Conservation (phyloP, 495 filamentous ascomycete genomes). For the Tuber melanosporum region DNA sequence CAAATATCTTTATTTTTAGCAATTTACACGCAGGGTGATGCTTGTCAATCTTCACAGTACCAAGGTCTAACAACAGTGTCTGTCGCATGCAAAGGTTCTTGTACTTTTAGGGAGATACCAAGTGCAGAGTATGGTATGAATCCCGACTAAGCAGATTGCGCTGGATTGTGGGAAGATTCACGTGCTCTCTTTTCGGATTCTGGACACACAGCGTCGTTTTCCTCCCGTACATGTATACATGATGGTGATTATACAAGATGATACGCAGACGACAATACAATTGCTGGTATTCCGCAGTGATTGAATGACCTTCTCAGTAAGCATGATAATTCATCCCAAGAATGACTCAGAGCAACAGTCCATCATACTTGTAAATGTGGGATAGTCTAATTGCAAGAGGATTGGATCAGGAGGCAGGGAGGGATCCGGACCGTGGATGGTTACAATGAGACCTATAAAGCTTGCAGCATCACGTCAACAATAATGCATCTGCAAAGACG, state of each 20-base stretch:
- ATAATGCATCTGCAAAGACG: not conserved
- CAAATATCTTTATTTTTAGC: not conserved
- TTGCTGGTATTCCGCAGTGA: not conserved
- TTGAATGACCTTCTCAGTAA: not conserved
- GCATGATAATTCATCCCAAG: not conserved
- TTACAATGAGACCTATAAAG: not conserved
- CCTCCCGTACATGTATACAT: too few species aligned
- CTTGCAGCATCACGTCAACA: not conserved
- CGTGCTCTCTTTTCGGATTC: too few species aligned
- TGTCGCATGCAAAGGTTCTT: not conserved
- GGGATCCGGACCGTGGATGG: not conserved
- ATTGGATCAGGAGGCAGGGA: not conserved
- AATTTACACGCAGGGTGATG: not conserved
- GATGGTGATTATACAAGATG: not conserved
- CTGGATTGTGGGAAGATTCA: too few species aligned
- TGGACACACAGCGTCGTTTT: too few species aligned
- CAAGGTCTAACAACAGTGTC: not conserved
- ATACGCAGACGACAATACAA: not conserved
- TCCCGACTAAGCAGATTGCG: not conserved
- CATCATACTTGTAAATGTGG: too few species aligned
- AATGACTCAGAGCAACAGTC: not conserved
- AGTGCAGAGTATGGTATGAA: not conserved
- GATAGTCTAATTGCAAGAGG: not conserved
- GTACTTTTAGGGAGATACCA: not conserved
- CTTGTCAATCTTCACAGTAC: not conserved